Evolutionary conservation across 768 basidiomycete genomes (phyloP).

Genomic region (Multifurca ochricompacta): DNA sequence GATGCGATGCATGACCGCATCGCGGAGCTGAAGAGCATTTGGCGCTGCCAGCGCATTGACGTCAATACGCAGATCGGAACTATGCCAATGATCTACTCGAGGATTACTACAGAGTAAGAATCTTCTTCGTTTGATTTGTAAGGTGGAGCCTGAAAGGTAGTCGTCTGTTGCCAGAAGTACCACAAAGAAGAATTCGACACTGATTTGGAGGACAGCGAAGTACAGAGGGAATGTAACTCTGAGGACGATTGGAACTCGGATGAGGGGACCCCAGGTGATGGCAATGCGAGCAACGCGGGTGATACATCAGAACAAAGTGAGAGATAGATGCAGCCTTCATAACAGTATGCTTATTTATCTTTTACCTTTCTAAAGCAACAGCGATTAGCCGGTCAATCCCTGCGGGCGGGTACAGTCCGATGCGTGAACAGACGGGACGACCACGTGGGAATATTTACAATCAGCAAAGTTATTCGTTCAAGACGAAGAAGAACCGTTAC

Average conservation of each 20-base stretch:
- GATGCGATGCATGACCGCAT: slow-evolving; percentile 2
- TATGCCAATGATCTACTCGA: slow-evolving; percentile 17
- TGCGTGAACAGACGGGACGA: not conserved
- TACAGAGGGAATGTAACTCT: slow-evolving; percentile 7
- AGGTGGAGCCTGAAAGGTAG: not conserved
- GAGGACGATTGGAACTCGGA: slow-evolving; percentile 16
- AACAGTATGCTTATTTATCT: not conserved
- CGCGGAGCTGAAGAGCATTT: slow-evolving; percentile 6
- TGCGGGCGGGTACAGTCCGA: not conserved
- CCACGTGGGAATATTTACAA: not conserved
- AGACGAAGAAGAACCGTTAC: not conserved
- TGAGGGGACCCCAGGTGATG: not conserved
- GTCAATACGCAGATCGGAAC: slow-evolving; percentile 13
- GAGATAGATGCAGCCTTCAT: not conserved
- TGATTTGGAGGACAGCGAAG: not conserved
- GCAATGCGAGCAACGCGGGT: not conserved
- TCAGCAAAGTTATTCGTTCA: not conserved
- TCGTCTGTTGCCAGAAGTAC: slow-evolving; percentile 1
- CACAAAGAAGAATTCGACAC: slow-evolving; percentile 11
- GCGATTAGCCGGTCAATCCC: not conserved
- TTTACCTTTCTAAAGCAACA: not conserved
- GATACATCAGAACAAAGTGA: not conserved
- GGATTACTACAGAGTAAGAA: slow-evolving; percentile 13
- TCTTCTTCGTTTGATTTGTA: not conserved
- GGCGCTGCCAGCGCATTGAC: slow-evolving; percentile 16